A percentile compares a stretch with the other conserved stretches of the same genome.
Conservation (phyloP, 2,329 filamentous ascomycete species). For the Sclerotinia trifoliorum region DNA sequence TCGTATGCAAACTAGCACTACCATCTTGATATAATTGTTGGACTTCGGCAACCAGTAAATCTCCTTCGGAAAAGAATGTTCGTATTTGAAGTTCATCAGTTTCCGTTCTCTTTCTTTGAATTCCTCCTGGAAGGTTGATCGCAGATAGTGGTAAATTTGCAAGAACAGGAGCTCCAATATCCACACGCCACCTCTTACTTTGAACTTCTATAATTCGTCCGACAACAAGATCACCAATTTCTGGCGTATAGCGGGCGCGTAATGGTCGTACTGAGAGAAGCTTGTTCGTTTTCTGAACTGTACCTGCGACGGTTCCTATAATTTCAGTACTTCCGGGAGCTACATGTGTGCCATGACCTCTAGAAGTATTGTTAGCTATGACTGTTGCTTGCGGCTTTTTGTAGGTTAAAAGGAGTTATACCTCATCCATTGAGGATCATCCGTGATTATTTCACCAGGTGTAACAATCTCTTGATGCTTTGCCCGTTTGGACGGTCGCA, state of each 20-base stretch:
- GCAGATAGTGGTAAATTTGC: conserved; percentile 81
- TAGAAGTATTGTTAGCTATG: conserved; percentile 41
- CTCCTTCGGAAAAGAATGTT: conserved; percentile 94
- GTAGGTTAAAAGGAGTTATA: conserved; percentile 39
- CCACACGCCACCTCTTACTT: conserved; percentile 88
- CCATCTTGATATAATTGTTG: conserved; percentile 86
- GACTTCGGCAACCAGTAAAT: conserved; percentile 91
- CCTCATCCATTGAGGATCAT: conserved; percentile 96
- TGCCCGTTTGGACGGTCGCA: conserved; percentile 46
- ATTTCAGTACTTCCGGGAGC: conserved; percentile 65
- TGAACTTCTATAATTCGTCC: conserved; percentile 96
- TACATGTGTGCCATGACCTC: conserved; percentile 90
- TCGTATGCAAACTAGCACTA: conserved; percentile 82
- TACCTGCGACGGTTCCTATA: conserved; percentile 85
- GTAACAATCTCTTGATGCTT: conserved; percentile 65
- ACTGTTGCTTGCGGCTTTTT: background rate
- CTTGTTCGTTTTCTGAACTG: conserved; percentile 91
- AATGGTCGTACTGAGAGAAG: conserved; percentile 88
- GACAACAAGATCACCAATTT: conserved; percentile 94
- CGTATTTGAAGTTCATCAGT: conserved; percentile 97
- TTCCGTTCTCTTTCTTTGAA: conserved; percentile 84
- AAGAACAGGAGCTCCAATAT: conserved; percentile 83
- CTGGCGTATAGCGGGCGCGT: conserved; percentile 88
- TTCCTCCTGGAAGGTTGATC: conserved; percentile 94
- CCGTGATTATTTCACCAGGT: conserved; percentile 83